A percentile compares a stretch with the other conserved stretches of the same genome.
phyloP scores from a whole-genome alignment of 768 basidiomycete genomes.

The Mrakia frigida region DNA sequence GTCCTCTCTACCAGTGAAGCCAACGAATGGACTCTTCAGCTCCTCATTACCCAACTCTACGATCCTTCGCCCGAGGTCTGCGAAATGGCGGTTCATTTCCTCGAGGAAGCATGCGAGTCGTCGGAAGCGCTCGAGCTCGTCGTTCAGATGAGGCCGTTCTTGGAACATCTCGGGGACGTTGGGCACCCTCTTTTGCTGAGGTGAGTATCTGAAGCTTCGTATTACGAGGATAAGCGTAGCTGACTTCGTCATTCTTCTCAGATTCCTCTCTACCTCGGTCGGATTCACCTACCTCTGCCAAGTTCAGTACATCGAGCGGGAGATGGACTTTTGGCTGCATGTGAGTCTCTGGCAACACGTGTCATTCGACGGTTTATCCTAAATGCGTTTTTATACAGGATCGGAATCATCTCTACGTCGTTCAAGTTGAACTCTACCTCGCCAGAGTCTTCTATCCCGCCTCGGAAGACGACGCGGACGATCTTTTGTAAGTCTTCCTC shows the following conservation, averaged over 20 bases:
- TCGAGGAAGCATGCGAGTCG: constrained; percentile 84
- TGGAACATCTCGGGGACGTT: constrained; percentile 91
- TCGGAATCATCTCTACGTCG: constrained; percentile 86
- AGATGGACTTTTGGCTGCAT: constrained; percentile 95
- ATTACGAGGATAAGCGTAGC: neutral
- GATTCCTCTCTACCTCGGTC: constrained; percentile 88
- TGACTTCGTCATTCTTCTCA: constrained; percentile 41
- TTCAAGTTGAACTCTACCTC: constrained; percentile 88
- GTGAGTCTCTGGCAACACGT: constrained; percentile 49
- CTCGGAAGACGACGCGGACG: constrained; percentile 61
- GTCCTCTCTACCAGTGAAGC: constrained; percentile 61
- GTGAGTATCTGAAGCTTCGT: constrained; percentile 49
- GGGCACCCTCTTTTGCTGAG: constrained; percentile 82
- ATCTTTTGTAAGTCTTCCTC: constrained; percentile 52
- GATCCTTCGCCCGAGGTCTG: constrained; percentile 87
- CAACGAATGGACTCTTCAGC: constrained; percentile 79
- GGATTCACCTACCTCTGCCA: constrained; percentile 90
- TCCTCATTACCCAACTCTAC: constrained; percentile 91
- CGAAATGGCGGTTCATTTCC: constrained; percentile 77
- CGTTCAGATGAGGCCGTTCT: constrained; percentile 87
- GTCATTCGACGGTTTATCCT: neutral
- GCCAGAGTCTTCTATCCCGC: constrained; percentile 65
- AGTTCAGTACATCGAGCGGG: constrained; percentile 84
- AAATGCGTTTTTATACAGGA: constrained; percentile 53
- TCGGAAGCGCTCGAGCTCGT: constrained; percentile 79